Conservation (phyloP, 192 early-diverging fungal species). For the Umbelopsis sp. region DNA sequence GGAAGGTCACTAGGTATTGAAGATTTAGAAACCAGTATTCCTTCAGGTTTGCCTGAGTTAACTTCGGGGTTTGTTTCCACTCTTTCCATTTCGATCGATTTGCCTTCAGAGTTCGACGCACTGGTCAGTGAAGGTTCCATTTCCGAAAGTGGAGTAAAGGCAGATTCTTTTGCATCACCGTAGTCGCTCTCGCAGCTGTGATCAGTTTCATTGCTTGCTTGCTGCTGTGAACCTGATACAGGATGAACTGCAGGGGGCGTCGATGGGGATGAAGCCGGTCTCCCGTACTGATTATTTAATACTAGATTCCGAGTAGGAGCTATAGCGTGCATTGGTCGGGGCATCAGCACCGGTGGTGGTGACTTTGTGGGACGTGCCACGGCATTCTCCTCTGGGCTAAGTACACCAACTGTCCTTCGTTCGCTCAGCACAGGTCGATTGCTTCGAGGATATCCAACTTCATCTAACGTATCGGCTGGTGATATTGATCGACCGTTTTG, state of each 20-base stretch:
- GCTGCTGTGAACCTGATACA: background rate
- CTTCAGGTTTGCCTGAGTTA: background rate
- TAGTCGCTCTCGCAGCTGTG: conserved; percentile 15
- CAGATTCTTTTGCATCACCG: conserved; percentile 16
- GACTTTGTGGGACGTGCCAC: conserved; percentile 24
- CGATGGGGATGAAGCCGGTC: background rate
- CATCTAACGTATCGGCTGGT: conserved; percentile 8
- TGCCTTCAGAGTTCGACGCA: conserved; percentile 16
- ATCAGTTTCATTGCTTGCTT: background rate
- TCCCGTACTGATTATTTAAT: background rate
- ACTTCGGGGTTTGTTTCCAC: background rate
- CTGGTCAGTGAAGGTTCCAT: conserved; percentile 12
- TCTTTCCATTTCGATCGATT: background rate
- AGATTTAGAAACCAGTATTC: background rate
- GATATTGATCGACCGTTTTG: conserved; percentile 11
- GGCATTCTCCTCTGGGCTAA: conserved; percentile 8
- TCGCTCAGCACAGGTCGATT: background rate
- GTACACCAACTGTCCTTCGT: background rate
- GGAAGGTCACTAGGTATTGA: background rate
- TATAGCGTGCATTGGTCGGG: conserved; percentile 18
- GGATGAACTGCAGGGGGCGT: background rate
- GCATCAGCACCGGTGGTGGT: conserved; percentile 15
- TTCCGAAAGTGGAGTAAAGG: conserved; percentile 10
- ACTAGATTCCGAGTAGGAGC: conserved; percentile 14
- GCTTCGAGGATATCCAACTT: conserved; percentile 12